Evolutionary conservation across 768 basidiomycete genomes (phyloP).

Genomic region (Rhizopogon roseolus): DNA sequence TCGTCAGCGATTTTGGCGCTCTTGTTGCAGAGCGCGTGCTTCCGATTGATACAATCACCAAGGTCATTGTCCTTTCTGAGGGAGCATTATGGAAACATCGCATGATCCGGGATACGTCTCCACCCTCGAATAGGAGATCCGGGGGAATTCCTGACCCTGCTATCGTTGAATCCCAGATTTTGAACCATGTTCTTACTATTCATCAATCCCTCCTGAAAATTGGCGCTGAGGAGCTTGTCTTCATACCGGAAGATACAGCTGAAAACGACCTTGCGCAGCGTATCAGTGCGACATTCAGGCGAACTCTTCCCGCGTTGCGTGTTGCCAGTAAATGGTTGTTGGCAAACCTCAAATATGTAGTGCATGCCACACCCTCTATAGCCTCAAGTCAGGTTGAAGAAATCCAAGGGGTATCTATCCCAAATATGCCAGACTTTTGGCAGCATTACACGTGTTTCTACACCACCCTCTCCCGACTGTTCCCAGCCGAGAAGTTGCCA

Average conservation of each 20-base stretch:
- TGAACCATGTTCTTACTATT: conserved; percentile 63
- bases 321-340: conserved; percentile 88
- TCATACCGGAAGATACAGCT: conserved; percentile 47
- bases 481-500: conserved; percentile 64
- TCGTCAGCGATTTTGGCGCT: conserved; percentile 50
- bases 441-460: conserved; percentile 61
- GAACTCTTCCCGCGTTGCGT: conserved; percentile 82
- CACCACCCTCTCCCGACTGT: conserved; percentile 53
- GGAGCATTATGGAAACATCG: conserved; percentile 84
- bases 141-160: conserved; percentile 19
- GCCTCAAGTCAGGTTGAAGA: conserved; percentile 6
- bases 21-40: conserved; percentile 68
- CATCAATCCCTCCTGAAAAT: conserved; percentile 61
- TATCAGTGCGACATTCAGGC: conserved; percentile 82
- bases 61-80: conserved; percentile 67
- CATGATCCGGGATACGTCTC: conserved; percentile 53
- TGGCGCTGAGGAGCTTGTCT: conserved; percentile 55
- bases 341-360: conserved; percentile 66
- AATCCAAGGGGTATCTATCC: conserved; percentile 20
- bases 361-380: conserved; percentile 38
- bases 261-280: conserved; percentile 67
- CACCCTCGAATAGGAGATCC: conserved; percentile 23
- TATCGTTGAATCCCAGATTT: conserved; percentile 59
- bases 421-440: conserved; percentile 60
- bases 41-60: conserved; percentile 71